Percentiles rank a stretch among this genome's conserved stretches.
Evolutionary conservation across 306 rosid species (phyloP).

Genomic region (Vicia faba): DNA sequence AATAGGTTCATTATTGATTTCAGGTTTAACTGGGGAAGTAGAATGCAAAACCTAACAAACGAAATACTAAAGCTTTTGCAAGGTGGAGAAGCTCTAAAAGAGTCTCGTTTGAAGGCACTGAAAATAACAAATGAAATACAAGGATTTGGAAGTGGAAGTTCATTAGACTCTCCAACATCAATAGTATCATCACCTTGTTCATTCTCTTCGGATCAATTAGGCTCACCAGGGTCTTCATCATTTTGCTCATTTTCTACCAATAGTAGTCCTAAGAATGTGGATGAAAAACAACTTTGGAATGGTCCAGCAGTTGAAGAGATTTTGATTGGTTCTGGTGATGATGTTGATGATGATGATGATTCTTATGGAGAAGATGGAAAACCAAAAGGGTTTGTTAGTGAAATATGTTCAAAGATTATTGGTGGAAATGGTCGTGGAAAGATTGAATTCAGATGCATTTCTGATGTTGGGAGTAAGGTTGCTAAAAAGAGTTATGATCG

Average conservation of each 20-base stretch:
- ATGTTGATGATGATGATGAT: slow-evolving; percentile 19
- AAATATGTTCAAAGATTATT: slow-evolving; percentile 56
- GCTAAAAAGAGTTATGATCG: slow-evolving; percentile 45
- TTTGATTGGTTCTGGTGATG: slow-evolving; percentile 48
- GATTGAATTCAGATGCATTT: slow-evolving; percentile 50
- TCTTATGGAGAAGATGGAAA: slow-evolving; percentile 37
- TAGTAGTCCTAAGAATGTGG: slow-evolving; percentile 35
- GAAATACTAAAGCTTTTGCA: slow-evolving; percentile 52
- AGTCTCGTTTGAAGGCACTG: slow-evolving; percentile 74
- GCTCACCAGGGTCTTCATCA: slow-evolving; percentile 46
- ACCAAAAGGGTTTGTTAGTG: slow-evolving; percentile 46
- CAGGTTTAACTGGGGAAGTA: slow-evolving; percentile 78
- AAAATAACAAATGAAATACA: slow-evolving; percentile 73
- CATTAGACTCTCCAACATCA: slow-evolving; percentile 35
- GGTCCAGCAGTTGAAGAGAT: slow-evolving; percentile 45
- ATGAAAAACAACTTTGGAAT: slow-evolving; percentile 49
- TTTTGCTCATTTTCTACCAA: slow-evolving; percentile 52
- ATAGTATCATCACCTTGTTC: slow-evolving; percentile 37
- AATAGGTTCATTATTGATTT: not conserved
- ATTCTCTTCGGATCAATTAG: slow-evolving; percentile 31
- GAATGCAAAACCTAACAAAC: slow-evolving; percentile 66
- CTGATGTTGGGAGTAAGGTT: slow-evolving; percentile 54
- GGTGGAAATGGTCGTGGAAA: slow-evolving; percentile 20
- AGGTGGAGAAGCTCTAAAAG: slow-evolving; percentile 46
- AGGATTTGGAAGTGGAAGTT: slow-evolving; percentile 73